Evolutionary conservation across 2,329 filamentous ascomycete species (phyloP).

Genomic region (Emmonsiellopsis sp.): DNA sequence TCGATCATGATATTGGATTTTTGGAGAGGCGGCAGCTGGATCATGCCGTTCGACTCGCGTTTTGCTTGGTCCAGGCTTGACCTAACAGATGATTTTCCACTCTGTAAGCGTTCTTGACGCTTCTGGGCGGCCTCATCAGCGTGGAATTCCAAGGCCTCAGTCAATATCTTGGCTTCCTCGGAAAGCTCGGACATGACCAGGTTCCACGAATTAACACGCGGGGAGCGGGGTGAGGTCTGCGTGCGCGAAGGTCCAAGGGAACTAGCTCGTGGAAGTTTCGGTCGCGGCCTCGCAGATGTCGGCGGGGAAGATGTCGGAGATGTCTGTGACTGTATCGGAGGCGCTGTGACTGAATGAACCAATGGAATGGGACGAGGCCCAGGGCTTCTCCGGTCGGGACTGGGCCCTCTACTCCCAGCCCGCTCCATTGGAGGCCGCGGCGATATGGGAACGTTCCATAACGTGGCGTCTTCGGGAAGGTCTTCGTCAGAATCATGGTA

Average conservation of each 20-base stretch:
- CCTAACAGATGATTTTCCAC: constrained; percentile 27
- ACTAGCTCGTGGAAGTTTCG: constrained; percentile 27
- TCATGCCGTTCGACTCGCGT: constrained; percentile 25
- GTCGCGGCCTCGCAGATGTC: constrained; percentile 17
- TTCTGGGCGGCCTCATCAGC: constrained; percentile 41
- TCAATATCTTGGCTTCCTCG: constrained; percentile 51
- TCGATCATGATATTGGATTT: constrained; percentile 58
- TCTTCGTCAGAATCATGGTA: constrained; percentile 44
- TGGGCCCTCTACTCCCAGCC: constrained; percentile 29
- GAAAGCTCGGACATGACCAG: constrained; percentile 49
- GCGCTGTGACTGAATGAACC: constrained; percentile 27
- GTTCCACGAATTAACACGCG: constrained; percentile 51
- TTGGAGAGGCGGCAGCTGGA: constrained; percentile 51
- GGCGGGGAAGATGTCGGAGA: constrained; percentile 23
- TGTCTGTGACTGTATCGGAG: constrained; percentile 17
- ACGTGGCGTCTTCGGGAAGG: constrained; percentile 40
- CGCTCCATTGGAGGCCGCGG: constrained; percentile 35
- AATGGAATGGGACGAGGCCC: constrained; percentile 35
- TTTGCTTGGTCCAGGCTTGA: constrained; percentile 30
- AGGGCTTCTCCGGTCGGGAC: constrained; percentile 33
- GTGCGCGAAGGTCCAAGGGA: constrained; percentile 23
- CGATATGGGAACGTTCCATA: constrained; percentile 44
- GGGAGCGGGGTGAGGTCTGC: constrained; percentile 26
- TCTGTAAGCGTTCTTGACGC: constrained; percentile 40
- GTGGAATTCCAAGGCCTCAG: constrained; percentile 50